These are phyloP conservation scores for Nicotiana paniculata DNA, from an alignment of 257 asterid species.

Conservation along the genomic window DNA sequence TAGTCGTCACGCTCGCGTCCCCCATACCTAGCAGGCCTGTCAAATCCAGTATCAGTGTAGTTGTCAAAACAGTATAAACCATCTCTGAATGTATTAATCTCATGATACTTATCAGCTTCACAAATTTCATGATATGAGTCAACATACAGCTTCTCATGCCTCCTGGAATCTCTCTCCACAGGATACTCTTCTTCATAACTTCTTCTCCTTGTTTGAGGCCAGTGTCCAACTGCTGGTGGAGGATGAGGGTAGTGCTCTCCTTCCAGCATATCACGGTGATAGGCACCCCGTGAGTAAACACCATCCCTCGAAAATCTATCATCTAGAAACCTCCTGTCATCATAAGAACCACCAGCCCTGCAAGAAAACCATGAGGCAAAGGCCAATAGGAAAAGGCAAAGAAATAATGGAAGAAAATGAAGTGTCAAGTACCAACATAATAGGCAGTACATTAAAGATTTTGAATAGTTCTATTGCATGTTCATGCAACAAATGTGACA, in stretches of 20 bases:
- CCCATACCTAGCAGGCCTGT: conserved; percentile 78
- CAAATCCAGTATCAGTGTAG: conserved; percentile 37
- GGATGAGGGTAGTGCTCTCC: conserved; percentile 79
- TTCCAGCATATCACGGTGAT: conserved; percentile 69
- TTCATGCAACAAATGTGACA: neutral
- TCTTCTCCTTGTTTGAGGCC: conserved; percentile 86
- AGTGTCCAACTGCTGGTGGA: conserved; percentile 53
- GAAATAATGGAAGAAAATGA: conserved; percentile 3
- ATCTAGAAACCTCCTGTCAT: conserved; percentile 85
- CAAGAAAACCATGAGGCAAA: conserved; percentile 37
- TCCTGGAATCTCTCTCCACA: conserved; percentile 71
- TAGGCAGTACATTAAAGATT: neutral
- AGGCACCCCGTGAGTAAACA: conserved; percentile 61
- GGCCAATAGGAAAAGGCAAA: conserved; percentile 24
- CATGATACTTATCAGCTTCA: conserved; percentile 34
- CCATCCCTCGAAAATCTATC: conserved; percentile 85
- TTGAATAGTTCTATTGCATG: neutral
- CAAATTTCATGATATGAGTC: conserved; percentile 34
- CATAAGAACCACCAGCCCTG: conserved; percentile 89
- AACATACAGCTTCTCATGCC: conserved; percentile 72
- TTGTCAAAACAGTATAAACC: conserved; percentile 33
- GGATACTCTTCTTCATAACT: conserved; percentile 73
- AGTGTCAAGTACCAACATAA: neutral
- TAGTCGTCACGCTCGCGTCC: conserved; percentile 76
- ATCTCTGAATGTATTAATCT: conserved; percentile 26